Conservation (phyloP, 345 rosid species). For the Tarenaya hassleriana region DNA sequence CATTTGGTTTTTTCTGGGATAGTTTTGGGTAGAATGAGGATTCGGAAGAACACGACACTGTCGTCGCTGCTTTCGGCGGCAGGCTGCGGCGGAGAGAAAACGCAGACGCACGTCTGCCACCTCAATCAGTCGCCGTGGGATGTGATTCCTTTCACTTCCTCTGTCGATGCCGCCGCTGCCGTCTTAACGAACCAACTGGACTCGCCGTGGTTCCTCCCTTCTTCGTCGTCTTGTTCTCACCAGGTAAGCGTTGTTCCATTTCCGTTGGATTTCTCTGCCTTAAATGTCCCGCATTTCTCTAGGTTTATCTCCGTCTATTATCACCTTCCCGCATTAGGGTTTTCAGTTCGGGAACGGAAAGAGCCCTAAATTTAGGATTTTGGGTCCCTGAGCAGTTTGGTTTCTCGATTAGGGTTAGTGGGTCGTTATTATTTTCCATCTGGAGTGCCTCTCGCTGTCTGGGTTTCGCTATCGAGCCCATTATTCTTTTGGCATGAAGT, state of each 20-base stretch:
- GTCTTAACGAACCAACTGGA: conserved; percentile 26
- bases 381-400: conserved; percentile 28
- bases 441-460: conserved; percentile 17
- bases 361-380: conserved; percentile 53
- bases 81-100: conserved; percentile 25
- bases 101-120: conserved; percentile 60
- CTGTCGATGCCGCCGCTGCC: conserved; percentile 11
- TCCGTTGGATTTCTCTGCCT: conserved; percentile 23
- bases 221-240: conserved; percentile 10
- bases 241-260: conserved; percentile 28
- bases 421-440: conserved; percentile 37
- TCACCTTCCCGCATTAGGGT: conserved; percentile 23
- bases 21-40: conserved; percentile 54
- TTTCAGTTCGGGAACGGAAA: conserved; percentile 16
- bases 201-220: conserved; percentile 28
- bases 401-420: conserved; percentile 56
- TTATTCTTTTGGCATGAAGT: conserved; percentile 13
- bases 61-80: conserved; percentile 40
- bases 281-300: conserved; percentile 37
- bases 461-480: conserved; percentile 20
- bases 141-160: conserved; percentile 39
- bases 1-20: conserved; percentile 12
- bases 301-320: neutral
- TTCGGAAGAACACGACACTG: conserved; percentile 76
- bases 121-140: conserved; percentile 99